Evolutionary conservation across 495 filamentous ascomycete genomes (phyloP).

Genomic region (Lophiostoma macrostomum): DNA sequence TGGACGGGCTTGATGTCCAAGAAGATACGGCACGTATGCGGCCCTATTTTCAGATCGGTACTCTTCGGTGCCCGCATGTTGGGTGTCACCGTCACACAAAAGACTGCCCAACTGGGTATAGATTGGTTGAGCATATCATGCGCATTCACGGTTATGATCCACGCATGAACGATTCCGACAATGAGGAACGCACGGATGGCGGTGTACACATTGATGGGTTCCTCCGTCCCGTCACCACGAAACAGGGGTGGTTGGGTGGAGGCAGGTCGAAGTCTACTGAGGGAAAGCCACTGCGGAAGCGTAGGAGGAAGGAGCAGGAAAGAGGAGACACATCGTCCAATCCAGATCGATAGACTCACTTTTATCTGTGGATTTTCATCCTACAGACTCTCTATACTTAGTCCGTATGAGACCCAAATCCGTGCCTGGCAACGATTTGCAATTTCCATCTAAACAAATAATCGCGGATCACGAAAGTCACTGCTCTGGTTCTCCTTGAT

Average conservation of each 20-base stretch:
- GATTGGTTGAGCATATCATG: slow-evolving; percentile 22
- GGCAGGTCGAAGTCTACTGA: slow-evolving; percentile 13
- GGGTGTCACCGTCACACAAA: slow-evolving; percentile 23
- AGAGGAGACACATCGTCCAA: no score
- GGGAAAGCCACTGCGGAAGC: neutral
- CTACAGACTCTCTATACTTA: no score
- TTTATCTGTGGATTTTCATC: no score
- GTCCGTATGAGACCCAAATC: no score
- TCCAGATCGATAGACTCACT: no score
- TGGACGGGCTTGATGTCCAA: neutral
- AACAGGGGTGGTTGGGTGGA: slow-evolving; percentile 35
- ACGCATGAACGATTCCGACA: slow-evolving; percentile 18
- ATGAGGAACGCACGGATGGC: slow-evolving; percentile 29
- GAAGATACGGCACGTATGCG: neutral
- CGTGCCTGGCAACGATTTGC: no score
- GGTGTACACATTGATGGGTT: slow-evolving; percentile 42
- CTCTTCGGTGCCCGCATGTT: slow-evolving; percentile 22
- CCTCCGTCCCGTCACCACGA: slow-evolving; percentile 34
- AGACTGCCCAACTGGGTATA: slow-evolving; percentile 20
- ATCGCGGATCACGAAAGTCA: no score
- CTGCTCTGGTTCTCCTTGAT: no score
- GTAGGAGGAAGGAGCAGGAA: slow-evolving; percentile 1
- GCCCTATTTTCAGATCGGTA: slow-evolving; percentile 16
- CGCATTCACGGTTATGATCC: slow-evolving; percentile 29
- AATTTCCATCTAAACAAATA: no score